A percentile compares a stretch with the other conserved stretches of the same genome.
phyloP scores from a whole-genome alignment of 148 eudicot species.

The Fagopyrum homotropicum region DNA sequence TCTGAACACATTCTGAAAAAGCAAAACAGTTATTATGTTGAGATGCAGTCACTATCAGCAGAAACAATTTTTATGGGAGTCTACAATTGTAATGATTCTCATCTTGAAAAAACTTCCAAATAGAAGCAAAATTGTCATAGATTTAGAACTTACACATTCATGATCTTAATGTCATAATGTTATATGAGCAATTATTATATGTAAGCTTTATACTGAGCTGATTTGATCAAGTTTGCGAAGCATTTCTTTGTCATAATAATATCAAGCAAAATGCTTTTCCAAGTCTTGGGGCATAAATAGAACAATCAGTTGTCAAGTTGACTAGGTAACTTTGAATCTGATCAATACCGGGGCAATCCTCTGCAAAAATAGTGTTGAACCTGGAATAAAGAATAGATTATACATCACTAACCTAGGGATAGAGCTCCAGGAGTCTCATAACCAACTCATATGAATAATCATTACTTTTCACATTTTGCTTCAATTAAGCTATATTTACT shows the following conservation, averaged over 20 bases:
- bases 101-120: background rate
- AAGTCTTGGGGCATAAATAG: background rate
- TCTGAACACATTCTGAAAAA: slow-evolving; percentile 79
- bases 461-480: background rate
- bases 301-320: background rate
- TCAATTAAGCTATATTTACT: background rate
- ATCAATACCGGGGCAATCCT: background rate
- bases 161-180: too few species aligned
- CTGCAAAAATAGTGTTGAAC: background rate
- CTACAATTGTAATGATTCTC: background rate
- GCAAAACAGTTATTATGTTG: slow-evolving; percentile 15
- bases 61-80: background rate
- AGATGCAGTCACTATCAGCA: slow-evolving; percentile 2
- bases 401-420: background rate
- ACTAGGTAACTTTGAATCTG: background rate
- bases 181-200: background rate
- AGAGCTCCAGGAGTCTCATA: background rate
- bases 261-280: background rate
- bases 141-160: too few species aligned
- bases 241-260: background rate
- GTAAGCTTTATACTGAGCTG: background rate
- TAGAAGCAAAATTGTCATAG: too few species aligned
- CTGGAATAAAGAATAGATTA: background rate
- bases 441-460: background rate
- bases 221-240: background rate